Percentiles rank a stretch among this genome's conserved stretches.
phyloP scores from a whole-genome alignment of 2,329 filamentous ascomycete genomes.

The Diaporthe australafricana region DNA sequence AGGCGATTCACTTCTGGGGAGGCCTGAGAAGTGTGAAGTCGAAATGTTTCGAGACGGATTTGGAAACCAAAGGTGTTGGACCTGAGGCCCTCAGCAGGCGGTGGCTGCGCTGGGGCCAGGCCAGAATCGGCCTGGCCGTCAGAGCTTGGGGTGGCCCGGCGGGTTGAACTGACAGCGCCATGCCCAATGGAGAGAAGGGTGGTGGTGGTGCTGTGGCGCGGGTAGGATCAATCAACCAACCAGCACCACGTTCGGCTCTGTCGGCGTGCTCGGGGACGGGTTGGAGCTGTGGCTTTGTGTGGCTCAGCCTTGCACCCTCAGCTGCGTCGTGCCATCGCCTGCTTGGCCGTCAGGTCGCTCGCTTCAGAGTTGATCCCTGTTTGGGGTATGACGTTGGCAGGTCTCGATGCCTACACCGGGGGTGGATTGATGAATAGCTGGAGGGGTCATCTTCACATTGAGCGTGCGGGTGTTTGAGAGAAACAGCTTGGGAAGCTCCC shows the following conservation, averaged over 20 bases:
- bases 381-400: conserved; percentile 18
- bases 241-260: background rate
- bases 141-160: background rate
- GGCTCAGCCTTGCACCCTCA: conserved; percentile 21
- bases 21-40: too few species aligned
- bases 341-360: background rate
- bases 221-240: background rate
- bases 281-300: background rate
- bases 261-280: background rate
- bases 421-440: background rate
- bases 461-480: background rate
- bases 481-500: background rate
- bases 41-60: background rate
- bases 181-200: too few species aligned
- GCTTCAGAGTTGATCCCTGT: conserved; percentile 1
- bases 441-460: background rate
- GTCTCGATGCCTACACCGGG: background rate
- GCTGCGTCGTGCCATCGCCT: background rate
- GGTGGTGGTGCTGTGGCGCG: background rate
- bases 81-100: too few species aligned
- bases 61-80: conserved; percentile 9
- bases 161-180: too few species aligned
- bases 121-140: conserved; percentile 7
- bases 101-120: background rate
- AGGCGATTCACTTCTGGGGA: background rate